phyloP scores from a whole-genome alignment of 257 asterid genomes.

The Solanum etuberosum region DNA sequence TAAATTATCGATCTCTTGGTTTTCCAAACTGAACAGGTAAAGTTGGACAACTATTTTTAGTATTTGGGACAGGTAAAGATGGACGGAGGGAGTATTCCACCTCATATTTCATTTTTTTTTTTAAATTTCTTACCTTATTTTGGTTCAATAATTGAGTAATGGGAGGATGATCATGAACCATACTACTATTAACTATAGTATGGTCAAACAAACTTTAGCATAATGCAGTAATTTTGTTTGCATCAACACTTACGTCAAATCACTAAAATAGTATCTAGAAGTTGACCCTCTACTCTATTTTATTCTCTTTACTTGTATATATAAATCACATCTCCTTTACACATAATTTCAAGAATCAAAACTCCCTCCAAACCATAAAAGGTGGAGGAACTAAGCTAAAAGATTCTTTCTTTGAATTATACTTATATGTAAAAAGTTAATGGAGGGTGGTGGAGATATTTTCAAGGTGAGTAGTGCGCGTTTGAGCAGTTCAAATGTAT shows the following conservation, averaged over 20 bases:
- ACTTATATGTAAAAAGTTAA: background rate
- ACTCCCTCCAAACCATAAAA: slow-evolving; percentile 8
- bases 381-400: background rate
- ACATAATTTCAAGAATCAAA: slow-evolving; percentile 14
- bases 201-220: background rate
- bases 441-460: slow-evolving; percentile 45
- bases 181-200: background rate
- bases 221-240: background rate
- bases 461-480: slow-evolving; percentile 48
- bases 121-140: background rate
- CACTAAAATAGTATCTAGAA: slow-evolving; percentile 2
- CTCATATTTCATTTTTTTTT: too few species aligned
- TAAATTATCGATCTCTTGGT: too few species aligned
- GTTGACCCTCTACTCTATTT: background rate
- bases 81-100: background rate
- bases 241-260: slow-evolving; percentile 34
- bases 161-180: background rate
- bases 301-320: background rate
- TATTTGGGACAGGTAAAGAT: accelerated
- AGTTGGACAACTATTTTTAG: background rate
- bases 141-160: background rate
- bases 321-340: background rate
- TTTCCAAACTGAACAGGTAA: too few species aligned
- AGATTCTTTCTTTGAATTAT: background rate
- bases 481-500: slow-evolving; percentile 50